A percentile compares a stretch with the other conserved stretches of the same genome.
Conservation (phyloP, 1,284 basidiomycete species). For the Heliocybe sulcata region DNA sequence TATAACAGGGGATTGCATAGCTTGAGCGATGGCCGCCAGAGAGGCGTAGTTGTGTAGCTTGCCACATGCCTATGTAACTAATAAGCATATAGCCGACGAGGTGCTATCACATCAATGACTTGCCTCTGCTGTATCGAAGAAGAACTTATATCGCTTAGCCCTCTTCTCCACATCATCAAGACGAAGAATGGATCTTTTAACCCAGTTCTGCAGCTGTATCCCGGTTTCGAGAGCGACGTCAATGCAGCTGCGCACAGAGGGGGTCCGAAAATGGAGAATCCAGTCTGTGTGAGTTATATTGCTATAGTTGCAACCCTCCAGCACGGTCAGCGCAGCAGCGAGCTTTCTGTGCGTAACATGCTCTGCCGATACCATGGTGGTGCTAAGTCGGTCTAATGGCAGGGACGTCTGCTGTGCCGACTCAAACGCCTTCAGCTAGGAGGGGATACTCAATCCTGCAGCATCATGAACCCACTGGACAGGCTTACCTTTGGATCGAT, state of each 20-base stretch:
- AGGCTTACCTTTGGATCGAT: constrained; percentile 17
- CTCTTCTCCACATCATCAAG: constrained; percentile 27
- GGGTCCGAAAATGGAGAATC: constrained; percentile 26
- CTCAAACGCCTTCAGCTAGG: too few species aligned
- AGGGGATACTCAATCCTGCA: not conserved
- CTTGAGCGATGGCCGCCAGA: not conserved
- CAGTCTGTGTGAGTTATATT: constrained; percentile 33
- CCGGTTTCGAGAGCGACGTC: constrained; percentile 24
- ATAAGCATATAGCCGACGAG: not conserved
- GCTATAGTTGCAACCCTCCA: constrained; percentile 33
- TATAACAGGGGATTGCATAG: not conserved
- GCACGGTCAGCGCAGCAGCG: constrained; percentile 32
- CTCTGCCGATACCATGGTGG: too few species aligned
- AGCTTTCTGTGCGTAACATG: constrained; percentile 19
- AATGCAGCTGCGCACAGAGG: constrained; percentile 20
- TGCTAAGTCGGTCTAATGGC: too few species aligned
- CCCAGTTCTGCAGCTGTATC: constrained; percentile 34
- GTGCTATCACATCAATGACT: constrained; percentile 7
- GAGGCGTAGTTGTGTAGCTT: constrained; percentile 12
- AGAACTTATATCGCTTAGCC: constrained; percentile 31
- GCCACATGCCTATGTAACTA: constrained; percentile 10
- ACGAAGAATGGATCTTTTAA: constrained; percentile 22
- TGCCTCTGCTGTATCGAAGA: constrained; percentile 32
- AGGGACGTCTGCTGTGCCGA: too few species aligned
- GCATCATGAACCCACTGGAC: constrained; percentile 14